Evolutionary conservation across 2,329 filamentous ascomycete genomes (phyloP).

Genomic region (Diplodia corticola): DNA sequence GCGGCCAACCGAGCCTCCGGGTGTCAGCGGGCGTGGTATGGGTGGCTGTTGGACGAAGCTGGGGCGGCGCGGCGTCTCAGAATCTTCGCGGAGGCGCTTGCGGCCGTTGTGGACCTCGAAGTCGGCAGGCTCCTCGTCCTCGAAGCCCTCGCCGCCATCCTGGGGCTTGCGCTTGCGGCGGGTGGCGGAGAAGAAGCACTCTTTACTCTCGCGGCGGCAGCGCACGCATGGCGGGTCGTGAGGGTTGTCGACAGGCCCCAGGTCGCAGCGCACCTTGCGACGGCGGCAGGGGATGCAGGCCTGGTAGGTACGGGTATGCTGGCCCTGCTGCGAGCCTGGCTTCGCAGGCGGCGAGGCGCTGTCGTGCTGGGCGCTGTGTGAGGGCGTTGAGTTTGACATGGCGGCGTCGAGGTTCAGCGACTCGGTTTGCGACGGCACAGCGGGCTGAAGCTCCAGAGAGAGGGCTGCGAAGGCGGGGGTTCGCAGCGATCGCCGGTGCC

Average conservation of each 20-base stretch:
- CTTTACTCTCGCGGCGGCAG: slow-evolving; percentile 91
- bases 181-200: slow-evolving; percentile 95
- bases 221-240: slow-evolving; percentile 91
- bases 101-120: slow-evolving; percentile 73
- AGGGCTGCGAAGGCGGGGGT: slow-evolving; percentile 18
- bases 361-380: neutral
- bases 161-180: slow-evolving; percentile 80
- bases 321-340: slow-evolving; percentile 14
- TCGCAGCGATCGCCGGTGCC: slow-evolving; percentile 7
- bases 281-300: slow-evolving; percentile 57
- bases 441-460: slow-evolving; percentile 11
- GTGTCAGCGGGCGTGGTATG: slow-evolving; percentile 58
- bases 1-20: slow-evolving; percentile 66
- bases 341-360: slow-evolving; percentile 23
- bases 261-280: slow-evolving; percentile 59
- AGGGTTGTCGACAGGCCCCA: slow-evolving; percentile 83
- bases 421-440: slow-evolving; percentile 22
- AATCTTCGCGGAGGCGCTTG: slow-evolving; percentile 60
- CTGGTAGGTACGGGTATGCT: slow-evolving; percentile 43
- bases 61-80: slow-evolving; percentile 42
- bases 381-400: slow-evolving; percentile 20
- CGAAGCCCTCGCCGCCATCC: slow-evolving; percentile 49
- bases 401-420: slow-evolving; percentile 10
- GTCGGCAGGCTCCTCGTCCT: slow-evolving; percentile 52
- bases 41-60: slow-evolving; percentile 6